Evolutionary conservation across 768 basidiomycete species (phyloP), one percentile per base, ranked within the genome.

Genomic region (Panaeolus cyanescens): DNA sequence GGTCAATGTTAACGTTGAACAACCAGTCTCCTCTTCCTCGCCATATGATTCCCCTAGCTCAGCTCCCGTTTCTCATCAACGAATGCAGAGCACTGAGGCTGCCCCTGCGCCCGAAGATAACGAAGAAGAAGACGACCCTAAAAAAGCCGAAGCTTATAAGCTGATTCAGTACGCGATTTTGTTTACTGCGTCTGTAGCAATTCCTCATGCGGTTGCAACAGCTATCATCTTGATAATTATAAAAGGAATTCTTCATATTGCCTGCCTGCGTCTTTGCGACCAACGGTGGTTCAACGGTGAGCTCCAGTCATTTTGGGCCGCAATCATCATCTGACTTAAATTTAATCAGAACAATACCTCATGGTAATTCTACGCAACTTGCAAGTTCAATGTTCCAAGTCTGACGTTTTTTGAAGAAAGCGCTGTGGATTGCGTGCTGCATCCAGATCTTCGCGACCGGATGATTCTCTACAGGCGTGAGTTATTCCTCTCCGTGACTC

Each of bases 171-270:
- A 68, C 13, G 86, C 74, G 12, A 33, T 30, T 34, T 54, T 7
- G 36, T 63, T 34, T 56, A 31, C 13, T 45, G 20, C n/a, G 10
- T 5, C 30, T 56, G 12, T 28, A 60, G 25, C 54, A 12, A 60
- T 59, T 37, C 55, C 54, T 40, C 40, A 2, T 5, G 25, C 42
- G 42, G 31, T 31, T 25, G 22, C 3, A 42, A 28, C 55, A 93
- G 93, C 62, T 96, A 96, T 73, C 96, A 98, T 70, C 80, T 98
- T 54, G 91, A 95, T 66, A 96, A 96, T 67, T 95, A 87, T 72
- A 90, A 88, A 70, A 81, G 90, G 62, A 96, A 96, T 67, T 88
- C 88, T 39, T 83, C 85, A 10, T 98, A 98, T 70, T 92, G 91
- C 68, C 79, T 98, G 5, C 96, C 96, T 0, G 86, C 92, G 2